Evolutionary conservation across 2,329 filamentous ascomycete species (phyloP), one percentile per base, ranked within the genome.

Genomic region (Fusarium xylarioides): DNA sequence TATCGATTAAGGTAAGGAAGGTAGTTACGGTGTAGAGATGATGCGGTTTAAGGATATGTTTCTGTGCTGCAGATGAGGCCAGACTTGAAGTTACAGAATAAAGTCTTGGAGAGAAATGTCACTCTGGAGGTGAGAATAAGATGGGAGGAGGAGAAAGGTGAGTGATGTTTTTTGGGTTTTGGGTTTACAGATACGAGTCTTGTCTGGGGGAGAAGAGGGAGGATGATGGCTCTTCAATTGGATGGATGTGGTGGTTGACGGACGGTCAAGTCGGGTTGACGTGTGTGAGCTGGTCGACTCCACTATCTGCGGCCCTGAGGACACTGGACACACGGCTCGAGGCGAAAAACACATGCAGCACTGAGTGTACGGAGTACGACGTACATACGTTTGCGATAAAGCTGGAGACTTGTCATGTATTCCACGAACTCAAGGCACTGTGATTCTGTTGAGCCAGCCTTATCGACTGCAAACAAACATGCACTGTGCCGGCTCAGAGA

Each of bases 251-350:
- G 56, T 64, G 55, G 68, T 71, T 74, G 62, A 70, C 58, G 55
- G 65, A 66, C 65, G 65, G 40, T 37, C 50, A 53, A 28, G 54
- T 63, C 56, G 60, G 66, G 74, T 74, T 76, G 75, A 74, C 68
- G 71, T 76, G 74, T 73, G 64, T 55, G 66, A 55, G 66, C 64
- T 73, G 68, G 71, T 66, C 66, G 60, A 72, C 70, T 70, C 66
- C 64, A 68, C 66, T 68, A 55, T 63, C 32, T 68, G 66, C 66
- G 56, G 66, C 63, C 49, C 46, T 63, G 63, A 44, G 62, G 56
- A 63, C 61, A 72, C 63, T 64, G 53, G 52, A 62, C 26, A 55
- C 55, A 44, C 68, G 47, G 60, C 50, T 59, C 54, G 49, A 65
- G 55, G 49, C 53, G 43, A 49, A 47, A 52, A 68, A 46, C 32